phyloP scores from a whole-genome alignment of 331 rosid species.

The Stylosanthes scabra region DNA sequence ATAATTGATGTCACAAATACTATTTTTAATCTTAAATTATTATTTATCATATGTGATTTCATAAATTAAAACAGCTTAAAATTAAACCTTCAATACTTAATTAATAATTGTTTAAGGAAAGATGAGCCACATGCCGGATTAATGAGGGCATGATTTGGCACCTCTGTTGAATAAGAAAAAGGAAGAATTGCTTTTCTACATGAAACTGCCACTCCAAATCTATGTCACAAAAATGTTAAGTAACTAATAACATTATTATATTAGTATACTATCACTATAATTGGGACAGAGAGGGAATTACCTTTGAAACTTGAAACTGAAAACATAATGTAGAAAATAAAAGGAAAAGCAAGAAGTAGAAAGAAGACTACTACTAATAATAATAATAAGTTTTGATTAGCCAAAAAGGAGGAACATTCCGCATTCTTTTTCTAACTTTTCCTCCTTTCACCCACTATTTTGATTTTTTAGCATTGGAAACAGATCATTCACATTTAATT shows the following conservation, averaged over 20 bases:
- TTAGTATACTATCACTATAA: not conserved
- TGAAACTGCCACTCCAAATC: not conserved
- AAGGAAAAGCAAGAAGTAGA: not conserved
- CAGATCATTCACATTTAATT: constrained; percentile 1
- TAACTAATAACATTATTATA: not conserved
- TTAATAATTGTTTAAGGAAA: too few relatives aligned
- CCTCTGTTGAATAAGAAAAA: not conserved
- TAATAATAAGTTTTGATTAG: constrained; percentile 18
- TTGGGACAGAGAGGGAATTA: constrained; percentile 6
- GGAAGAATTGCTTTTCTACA: not conserved
- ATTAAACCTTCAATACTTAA: too few relatives aligned
- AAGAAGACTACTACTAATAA: constrained; percentile 5
- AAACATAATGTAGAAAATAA: not conserved
- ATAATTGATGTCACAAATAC: not conserved
- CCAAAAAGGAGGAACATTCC: constrained; percentile 28
- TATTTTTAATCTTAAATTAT: too few relatives aligned
- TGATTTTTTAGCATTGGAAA: constrained; percentile 16
- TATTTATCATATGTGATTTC: too few relatives aligned
- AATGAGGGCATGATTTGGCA: not conserved
- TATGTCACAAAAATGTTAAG: not conserved
- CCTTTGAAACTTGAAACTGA: constrained; percentile 33
- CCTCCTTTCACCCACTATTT: constrained; percentile 3
- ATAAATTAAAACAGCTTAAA: too few relatives aligned
- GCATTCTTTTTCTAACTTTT: constrained; percentile 19
- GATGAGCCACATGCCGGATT: too few relatives aligned